Evolutionary conservation across 2,329 filamentous ascomycete genomes (phyloP).

Genomic region (Pseudogymnoascus sp.): DNA sequence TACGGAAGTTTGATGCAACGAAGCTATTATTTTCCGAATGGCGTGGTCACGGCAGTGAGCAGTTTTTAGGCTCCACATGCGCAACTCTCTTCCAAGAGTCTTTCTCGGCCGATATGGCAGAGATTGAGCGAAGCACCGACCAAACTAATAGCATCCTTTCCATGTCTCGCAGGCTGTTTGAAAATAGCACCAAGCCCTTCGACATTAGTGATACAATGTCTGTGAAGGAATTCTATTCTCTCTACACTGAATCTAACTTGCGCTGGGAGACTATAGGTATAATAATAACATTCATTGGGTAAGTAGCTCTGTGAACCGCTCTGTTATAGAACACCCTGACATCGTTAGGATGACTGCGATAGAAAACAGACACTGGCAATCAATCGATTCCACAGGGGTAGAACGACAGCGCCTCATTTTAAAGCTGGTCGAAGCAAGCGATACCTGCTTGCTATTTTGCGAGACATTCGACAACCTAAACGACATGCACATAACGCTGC

Average conservation of each 20-base stretch:
- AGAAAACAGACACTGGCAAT: background rate
- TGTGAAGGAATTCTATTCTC: background rate
- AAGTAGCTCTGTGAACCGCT: background rate
- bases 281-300: background rate
- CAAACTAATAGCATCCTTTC: background rate
- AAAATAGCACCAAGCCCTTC: background rate
- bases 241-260: background rate
- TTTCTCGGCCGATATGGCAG: background rate
- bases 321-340: background rate
- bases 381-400: background rate
- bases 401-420: background rate
- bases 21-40: background rate
- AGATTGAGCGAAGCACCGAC: background rate
- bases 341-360: background rate
- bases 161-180: background rate
- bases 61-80: background rate
- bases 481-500: background rate
- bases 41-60: background rate
- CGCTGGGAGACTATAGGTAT: background rate
- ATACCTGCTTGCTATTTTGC: background rate
- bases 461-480: background rate
- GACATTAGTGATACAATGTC: background rate
- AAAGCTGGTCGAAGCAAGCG: background rate
- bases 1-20: background rate
- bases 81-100: background rate